These are phyloP conservation scores for Fusarium sp. DNA, from an alignment of 2,329 filamentous ascomycete species.

Conservation along the genomic window DNA sequence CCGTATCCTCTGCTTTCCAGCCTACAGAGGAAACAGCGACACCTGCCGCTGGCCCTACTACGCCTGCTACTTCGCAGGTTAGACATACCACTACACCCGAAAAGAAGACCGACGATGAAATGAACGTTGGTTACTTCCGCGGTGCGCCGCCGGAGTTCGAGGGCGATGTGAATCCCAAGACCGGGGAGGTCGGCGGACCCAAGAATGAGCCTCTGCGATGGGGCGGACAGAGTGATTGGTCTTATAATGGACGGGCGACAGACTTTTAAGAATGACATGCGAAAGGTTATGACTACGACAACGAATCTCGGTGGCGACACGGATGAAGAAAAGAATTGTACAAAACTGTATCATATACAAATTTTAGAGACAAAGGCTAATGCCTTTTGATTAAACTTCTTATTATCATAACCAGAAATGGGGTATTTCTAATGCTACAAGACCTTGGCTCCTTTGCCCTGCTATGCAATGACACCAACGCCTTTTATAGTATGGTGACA, in stretches of 20 bases:
- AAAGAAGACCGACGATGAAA: slow-evolving; percentile 57
- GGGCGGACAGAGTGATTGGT: slow-evolving; percentile 84
- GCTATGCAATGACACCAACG: slow-evolving; percentile 45
- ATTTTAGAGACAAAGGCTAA: slow-evolving; percentile 18
- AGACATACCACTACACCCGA: slow-evolving; percentile 40
- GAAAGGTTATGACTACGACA: neutral
- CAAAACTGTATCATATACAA: slow-evolving; percentile 39
- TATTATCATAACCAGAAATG: slow-evolving; percentile 40
- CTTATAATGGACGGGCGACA: slow-evolving; percentile 93
- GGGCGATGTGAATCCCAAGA: slow-evolving; percentile 91
- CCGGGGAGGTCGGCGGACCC: slow-evolving; percentile 93
- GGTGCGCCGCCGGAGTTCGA: slow-evolving; percentile 92
- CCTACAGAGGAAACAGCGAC: slow-evolving; percentile 40
- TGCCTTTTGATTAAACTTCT: slow-evolving; percentile 36
- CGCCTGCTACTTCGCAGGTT: slow-evolving; percentile 43
- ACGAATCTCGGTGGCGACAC: neutral
- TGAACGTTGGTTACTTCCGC: slow-evolving; percentile 72
- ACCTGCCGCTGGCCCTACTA: slow-evolving; percentile 25
- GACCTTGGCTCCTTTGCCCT: slow-evolving; percentile 31
- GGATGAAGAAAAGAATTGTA: neutral
- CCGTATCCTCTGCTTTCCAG: slow-evolving; percentile 59
- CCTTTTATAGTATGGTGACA: slow-evolving; percentile 34
- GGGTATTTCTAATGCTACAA: slow-evolving; percentile 49
- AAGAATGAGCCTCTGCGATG: slow-evolving; percentile 97
- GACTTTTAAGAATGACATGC: slow-evolving; percentile 72